Base-by-base conservation (phyloP, 108 stramenopile genomes). In the Nitzschia sp. region DNA sequence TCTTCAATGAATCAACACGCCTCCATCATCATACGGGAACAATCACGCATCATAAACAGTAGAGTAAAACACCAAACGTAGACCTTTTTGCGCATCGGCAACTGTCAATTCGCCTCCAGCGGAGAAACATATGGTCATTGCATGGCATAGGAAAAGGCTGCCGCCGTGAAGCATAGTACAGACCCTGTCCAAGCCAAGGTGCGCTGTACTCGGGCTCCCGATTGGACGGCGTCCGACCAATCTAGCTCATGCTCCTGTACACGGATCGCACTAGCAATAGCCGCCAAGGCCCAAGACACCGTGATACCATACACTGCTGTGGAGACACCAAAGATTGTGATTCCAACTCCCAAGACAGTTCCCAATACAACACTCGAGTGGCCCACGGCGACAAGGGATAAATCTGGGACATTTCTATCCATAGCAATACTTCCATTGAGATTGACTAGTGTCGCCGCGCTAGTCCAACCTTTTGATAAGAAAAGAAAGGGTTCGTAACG, bases 401-500 rank as follows among this genome's bases (percentile, higher is more conserved):
- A 5, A 15, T 69, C 51, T 5, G 51, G 46, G 21, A 26, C 27
- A 54, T 36, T 42, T 30, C 69, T 62, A 30, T 67, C 62, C 57
- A 79, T 77, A 1, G 85, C 82, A 1, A 87, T 28, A 15, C 75
- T 65, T 27, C 87, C 85, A 64, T 88, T 88, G 27, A 91, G 45
- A 56, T 91, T 87, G 11, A 91, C 90, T 45, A 91, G 69, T 26
- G 90, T 74, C n/a, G 90, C 90, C 2, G 90, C 90, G 25, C 77
- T 78, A 0, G 77, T 72, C 90, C 90, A 91, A 32, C 90, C 90
- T 71, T 86, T 86, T 55, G 88, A 87, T 29, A 84, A 53, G 15
- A 79, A 59, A 49, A 87, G 48, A 4, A 84, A 82, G 25, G 80
- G 46, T 42, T 72, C 68, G 36, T 70, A 86, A 0, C 0, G 17